phyloP scores from a whole-genome alignment of 177 flowering plant genomes.

The Vitis hybrid region DNA sequence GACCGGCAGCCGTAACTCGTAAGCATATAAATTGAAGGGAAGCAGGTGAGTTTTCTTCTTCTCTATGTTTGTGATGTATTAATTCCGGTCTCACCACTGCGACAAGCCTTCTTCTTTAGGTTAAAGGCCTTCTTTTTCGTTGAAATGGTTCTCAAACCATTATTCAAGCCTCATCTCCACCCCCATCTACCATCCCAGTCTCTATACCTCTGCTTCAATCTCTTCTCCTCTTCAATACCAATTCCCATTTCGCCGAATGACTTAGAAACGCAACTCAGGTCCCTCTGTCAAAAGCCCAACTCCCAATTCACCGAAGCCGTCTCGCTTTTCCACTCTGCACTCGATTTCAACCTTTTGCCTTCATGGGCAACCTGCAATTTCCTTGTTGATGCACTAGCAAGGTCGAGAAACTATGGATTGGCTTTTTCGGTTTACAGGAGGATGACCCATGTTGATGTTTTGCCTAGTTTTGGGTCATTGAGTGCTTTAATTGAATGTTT shows the following conservation, averaged over 20 bases:
- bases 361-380: conserved; percentile 35
- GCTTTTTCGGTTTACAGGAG: conserved; percentile 44
- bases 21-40: no score
- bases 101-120: no score
- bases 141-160: no score
- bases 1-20: no score
- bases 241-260: conserved; percentile 10
- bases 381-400: conserved; percentile 41
- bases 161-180: no score
- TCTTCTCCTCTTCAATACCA: conserved; percentile 16
- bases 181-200: neutral
- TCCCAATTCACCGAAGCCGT: conserved; percentile 32
- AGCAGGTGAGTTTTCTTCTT: no score
- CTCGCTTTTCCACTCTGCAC: conserved; percentile 29
- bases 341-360: conserved; percentile 33
- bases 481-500: conserved; percentile 50
- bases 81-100: no score
- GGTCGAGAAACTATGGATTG: conserved; percentile 38
- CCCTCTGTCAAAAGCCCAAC: conserved; percentile 38
- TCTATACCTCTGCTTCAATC: neutral
- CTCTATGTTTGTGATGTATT: no score
- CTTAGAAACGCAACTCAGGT: conserved; percentile 33
- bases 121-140: no score
- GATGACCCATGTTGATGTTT: conserved; percentile 34
- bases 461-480: conserved; percentile 37